phyloP scores from a whole-genome alignment of 1,284 basidiomycete species.

The Tylopilus sp. region DNA sequence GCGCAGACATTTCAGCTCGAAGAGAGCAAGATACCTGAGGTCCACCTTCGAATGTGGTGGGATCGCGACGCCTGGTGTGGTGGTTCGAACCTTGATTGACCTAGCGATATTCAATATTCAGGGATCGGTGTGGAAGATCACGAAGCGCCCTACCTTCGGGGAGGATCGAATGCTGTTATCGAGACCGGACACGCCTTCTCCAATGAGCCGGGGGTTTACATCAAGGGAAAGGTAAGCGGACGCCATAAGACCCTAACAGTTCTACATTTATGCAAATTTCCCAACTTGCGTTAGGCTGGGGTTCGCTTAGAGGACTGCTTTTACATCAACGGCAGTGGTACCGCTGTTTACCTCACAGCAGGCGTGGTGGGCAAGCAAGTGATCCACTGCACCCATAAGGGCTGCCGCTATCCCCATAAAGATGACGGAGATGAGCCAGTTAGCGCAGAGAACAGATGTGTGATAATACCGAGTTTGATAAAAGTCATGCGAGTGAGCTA shows the following conservation, averaged over 20 bases:
- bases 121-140: conserved; percentile 83
- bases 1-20: conserved; percentile 67
- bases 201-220: conserved; percentile 82
- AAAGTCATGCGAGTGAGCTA: background rate
- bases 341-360: conserved; percentile 55
- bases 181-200: conserved; percentile 72
- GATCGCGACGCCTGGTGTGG: conserved; percentile 18
- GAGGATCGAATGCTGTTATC: conserved; percentile 59
- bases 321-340: conserved; percentile 56
- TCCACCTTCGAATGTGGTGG: conserved; percentile 64
- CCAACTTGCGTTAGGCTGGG: conserved; percentile 48
- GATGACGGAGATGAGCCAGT: conserved; percentile 21
- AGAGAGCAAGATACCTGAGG: conserved; percentile 49
- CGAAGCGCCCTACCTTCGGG: conserved; percentile 76
- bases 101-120: conserved; percentile 23
- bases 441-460: background rate
- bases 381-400: conserved; percentile 50
- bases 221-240: conserved; percentile 59
- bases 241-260: background rate
- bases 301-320: conserved; percentile 83
- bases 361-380: conserved; percentile 57
- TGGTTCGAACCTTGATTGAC: conserved; percentile 12
- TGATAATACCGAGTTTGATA: background rate
- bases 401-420: conserved; percentile 10
- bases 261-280: background rate